These are phyloP conservation scores for Colletotrichum magnum DNA, from an alignment of 2,329 filamentous ascomycete species.

Conservation along the genomic window DNA sequence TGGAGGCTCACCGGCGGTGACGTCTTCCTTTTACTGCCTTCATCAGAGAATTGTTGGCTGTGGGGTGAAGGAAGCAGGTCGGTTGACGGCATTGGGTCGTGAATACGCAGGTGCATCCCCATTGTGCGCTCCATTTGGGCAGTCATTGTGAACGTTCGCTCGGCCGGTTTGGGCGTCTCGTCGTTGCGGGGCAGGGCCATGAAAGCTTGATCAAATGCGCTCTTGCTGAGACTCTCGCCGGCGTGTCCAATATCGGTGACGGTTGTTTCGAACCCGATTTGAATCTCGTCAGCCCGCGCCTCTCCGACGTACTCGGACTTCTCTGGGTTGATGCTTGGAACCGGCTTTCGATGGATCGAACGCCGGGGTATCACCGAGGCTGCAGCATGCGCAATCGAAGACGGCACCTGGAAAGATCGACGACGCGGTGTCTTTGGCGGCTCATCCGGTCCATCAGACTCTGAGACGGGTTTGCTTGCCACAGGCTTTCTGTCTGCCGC, in stretches of 20 bases:
- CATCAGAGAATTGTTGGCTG: slow-evolving; percentile 46
- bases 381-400: slow-evolving; percentile 39
- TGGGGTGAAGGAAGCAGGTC: not conserved
- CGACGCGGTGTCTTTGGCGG: slow-evolving; percentile 28
- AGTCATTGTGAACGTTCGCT: slow-evolving; percentile 51
- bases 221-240: slow-evolving; percentile 45
- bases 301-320: slow-evolving; percentile 11
- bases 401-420: slow-evolving; percentile 37
- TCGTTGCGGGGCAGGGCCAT: slow-evolving; percentile 29
- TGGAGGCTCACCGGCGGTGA: slow-evolving; percentile 60
- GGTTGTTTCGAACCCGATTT: slow-evolving; percentile 41
- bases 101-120: slow-evolving; percentile 38
- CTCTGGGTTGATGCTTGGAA: not conserved
- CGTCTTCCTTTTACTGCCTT: slow-evolving; percentile 49
- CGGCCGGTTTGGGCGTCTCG: slow-evolving; percentile 14
- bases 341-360: slow-evolving; percentile 38
- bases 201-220: slow-evolving; percentile 47
- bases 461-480: slow-evolving; percentile 1
- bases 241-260: slow-evolving; percentile 43
- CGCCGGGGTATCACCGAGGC: slow-evolving; percentile 38
- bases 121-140: slow-evolving; percentile 46
- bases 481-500: slow-evolving; percentile 9
- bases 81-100: not conserved
- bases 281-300: slow-evolving; percentile 37
- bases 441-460: not conserved